Percentiles rank a stretch among this genome's conserved stretches.
These are phyloP conservation scores for Cryptosporidium andersoni DNA, from an alignment of 169 alveolate species.

Conservation along the genomic window DNA sequence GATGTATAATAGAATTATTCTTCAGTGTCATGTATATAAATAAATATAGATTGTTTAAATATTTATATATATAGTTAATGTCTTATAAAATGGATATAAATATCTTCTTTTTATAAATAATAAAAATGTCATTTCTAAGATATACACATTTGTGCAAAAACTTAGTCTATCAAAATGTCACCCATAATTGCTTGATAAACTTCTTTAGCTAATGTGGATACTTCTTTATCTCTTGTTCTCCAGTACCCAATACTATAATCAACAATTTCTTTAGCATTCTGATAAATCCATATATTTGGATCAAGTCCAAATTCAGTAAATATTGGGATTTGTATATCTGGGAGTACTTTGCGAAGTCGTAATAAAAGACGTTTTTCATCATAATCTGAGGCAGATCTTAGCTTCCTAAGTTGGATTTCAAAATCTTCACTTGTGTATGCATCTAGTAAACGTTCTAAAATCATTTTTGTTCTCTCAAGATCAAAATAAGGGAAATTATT, in stretches of 20 bases:
- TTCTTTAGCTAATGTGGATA: constrained; percentile 35
- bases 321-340: constrained; percentile 16
- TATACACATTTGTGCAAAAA: background rate
- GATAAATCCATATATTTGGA: constrained; percentile 6
- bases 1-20: too few relatives aligned
- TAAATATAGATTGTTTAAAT: too few relatives aligned
- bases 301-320: constrained; percentile 27
- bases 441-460: constrained; percentile 24
- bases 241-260: constrained; percentile 57
- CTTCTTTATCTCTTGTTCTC: constrained; percentile 35
- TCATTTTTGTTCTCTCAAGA: constrained; percentile 45
- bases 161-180: constrained; percentile 24
- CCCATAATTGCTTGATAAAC: constrained; percentile 60
- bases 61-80: too few relatives aligned
- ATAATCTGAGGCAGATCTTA: constrained; percentile 47
- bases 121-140: too few relatives aligned
- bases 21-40: too few relatives aligned
- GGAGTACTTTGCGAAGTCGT: constrained; percentile 32
- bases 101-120: too few relatives aligned
- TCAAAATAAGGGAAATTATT: constrained; percentile 22
- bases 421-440: constrained; percentile 44
- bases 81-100: too few relatives aligned
- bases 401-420: constrained; percentile 21
- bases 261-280: constrained; percentile 17
- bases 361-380: constrained; percentile 47